Evolutionary conservation across 2,329 filamentous ascomycete species (phyloP).

Genomic region (Conoideocrella luteorostrata): DNA sequence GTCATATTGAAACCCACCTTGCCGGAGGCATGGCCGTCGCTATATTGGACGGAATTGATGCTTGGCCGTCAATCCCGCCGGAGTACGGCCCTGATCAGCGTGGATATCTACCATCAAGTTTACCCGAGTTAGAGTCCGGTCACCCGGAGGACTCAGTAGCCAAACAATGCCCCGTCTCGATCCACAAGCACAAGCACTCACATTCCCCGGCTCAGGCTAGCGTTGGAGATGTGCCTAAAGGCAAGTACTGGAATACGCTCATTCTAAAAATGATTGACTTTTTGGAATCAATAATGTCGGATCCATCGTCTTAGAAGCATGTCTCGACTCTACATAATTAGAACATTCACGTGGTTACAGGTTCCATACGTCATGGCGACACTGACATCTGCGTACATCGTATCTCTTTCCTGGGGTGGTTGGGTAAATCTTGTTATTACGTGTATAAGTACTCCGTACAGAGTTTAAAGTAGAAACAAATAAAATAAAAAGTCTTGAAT

Average conservation of each 20-base stretch:
- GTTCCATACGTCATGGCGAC: too few species aligned
- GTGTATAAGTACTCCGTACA: too few species aligned
- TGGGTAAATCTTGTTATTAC: too few species aligned
- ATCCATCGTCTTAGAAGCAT: background rate
- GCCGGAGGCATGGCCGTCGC: constrained; percentile 40
- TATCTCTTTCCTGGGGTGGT: too few species aligned
- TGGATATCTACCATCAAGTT: background rate
- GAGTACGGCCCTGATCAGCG: constrained; percentile 2
- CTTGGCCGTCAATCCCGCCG: constrained; percentile 8
- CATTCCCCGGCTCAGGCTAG: background rate
- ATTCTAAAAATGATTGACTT: background rate
- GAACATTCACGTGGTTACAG: too few species aligned
- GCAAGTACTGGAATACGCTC: background rate
- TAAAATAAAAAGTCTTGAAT: too few species aligned
- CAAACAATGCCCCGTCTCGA: background rate
- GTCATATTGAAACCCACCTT: constrained; percentile 42
- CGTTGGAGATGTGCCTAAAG: background rate
- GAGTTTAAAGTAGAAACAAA: too few species aligned
- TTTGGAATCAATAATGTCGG: background rate
- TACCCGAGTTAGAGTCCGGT: background rate
- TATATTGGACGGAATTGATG: constrained; percentile 40
- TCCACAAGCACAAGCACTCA: background rate
- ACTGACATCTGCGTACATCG: too few species aligned
- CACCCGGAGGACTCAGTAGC: background rate
- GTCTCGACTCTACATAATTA: too few species aligned